phyloP scores from a whole-genome alignment of 2,329 filamentous ascomycete species.

The Colletotrichum salicis region DNA sequence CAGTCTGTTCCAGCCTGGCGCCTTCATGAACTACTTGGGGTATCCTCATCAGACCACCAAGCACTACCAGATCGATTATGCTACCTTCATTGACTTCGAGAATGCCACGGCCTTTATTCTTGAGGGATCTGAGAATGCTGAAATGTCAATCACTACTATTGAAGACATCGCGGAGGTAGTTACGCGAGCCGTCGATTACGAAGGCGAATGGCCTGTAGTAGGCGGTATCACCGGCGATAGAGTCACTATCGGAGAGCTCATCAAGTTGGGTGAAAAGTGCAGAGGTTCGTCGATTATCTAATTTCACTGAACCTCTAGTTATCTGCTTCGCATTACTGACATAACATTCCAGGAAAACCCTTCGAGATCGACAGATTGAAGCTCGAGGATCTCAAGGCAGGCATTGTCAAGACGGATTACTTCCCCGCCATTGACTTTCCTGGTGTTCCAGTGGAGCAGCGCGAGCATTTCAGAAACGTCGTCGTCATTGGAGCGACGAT shows the following conservation, averaged over 20 bases:
- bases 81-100: slow-evolving; percentile 43
- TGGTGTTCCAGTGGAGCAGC: slow-evolving; percentile 41
- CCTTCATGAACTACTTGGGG: slow-evolving; percentile 61
- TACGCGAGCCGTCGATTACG: slow-evolving; percentile 49
- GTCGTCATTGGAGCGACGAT: slow-evolving; percentile 41
- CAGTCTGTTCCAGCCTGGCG: slow-evolving; percentile 59
- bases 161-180: slow-evolving; percentile 50
- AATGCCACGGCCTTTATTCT: slow-evolving; percentile 45
- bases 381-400: slow-evolving; percentile 44
- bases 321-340: neutral
- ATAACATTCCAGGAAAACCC: slow-evolving; percentile 35
- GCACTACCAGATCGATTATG: slow-evolving; percentile 42
- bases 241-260: slow-evolving; percentile 43
- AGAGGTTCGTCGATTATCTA: slow-evolving; percentile 41
- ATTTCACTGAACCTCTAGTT: no score
- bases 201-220: slow-evolving; percentile 52
- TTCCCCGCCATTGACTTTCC: slow-evolving; percentile 41
- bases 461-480: slow-evolving; percentile 37
- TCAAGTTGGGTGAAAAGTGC: slow-evolving; percentile 47
- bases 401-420: slow-evolving; percentile 41
- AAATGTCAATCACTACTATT: slow-evolving; percentile 46
- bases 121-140: slow-evolving; percentile 43
- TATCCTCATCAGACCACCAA: slow-evolving; percentile 52
- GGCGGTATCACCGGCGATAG: slow-evolving; percentile 51
- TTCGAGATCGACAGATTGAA: slow-evolving; percentile 46